phyloP scores from a whole-genome alignment of 768 basidiomycete genomes.

The Russula vinacea region DNA sequence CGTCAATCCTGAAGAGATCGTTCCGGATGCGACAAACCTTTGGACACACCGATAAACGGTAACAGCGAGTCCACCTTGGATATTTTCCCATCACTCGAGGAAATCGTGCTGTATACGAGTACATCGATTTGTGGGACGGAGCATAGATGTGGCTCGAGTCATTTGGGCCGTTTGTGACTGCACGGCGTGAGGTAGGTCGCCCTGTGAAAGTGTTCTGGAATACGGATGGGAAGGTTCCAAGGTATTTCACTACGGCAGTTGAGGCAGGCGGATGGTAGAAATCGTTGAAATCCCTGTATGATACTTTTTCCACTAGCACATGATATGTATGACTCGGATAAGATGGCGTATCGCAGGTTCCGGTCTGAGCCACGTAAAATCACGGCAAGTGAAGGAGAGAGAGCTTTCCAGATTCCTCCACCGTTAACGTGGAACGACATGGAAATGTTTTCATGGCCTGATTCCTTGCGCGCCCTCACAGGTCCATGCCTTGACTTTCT shows the following conservation, averaged over 20 bases:
- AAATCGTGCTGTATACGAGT: neutral
- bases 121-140: neutral
- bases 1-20: neutral
- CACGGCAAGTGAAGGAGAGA: too few species aligned
- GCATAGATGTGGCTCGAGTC: neutral
- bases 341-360: too few species aligned
- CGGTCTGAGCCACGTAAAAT: neutral
- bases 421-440: slow-evolving; percentile 33
- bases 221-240: neutral
- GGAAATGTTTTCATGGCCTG: slow-evolving; percentile 59
- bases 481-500: slow-evolving; percentile 61
- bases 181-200: slow-evolving; percentile 2
- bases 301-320: too few species aligned
- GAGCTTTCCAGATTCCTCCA: neutral
- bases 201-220: neutral
- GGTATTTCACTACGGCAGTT: too few species aligned
- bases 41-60: too few species aligned
- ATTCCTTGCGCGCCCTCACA: slow-evolving; percentile 55
- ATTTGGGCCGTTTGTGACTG: neutral
- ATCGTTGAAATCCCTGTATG: too few species aligned
- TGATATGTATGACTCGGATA: too few species aligned
- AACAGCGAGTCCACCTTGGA: neutral
- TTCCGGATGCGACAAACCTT: neutral
- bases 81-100: neutral
- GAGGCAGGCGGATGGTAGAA: too few species aligned